Evolutionary conservation across 352 stramenopile species (phyloP), one percentile per base, ranked within the genome.

Genomic region (Phytopythium oedochilum): DNA sequence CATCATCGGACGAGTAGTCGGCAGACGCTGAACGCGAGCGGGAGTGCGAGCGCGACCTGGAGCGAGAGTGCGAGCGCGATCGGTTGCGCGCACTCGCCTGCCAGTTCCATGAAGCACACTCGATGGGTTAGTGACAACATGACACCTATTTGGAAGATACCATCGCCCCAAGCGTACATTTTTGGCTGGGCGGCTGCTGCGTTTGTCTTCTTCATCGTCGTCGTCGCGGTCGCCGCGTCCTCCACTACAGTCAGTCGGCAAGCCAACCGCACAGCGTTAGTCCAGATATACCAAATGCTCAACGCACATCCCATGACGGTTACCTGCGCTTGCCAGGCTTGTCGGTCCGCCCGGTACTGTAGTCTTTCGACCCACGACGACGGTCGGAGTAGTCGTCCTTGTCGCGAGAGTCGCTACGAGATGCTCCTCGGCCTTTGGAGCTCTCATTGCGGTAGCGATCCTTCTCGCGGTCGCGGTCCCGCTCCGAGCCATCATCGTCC

Each of bases 1-100:
- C 78, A 46, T 90, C 82, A 15, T 86, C 82, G 0, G 82, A 92
- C 2, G 79, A 83, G 32, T 65, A 70, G 39, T 78, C 73, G 9
- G 78, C 75, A 11, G 83, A 92, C 17, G 66, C 68, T n/a, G 83
- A 90, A 34, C 68, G 69, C 22, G 72, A 86, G 14, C 53, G 64
- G 8, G 70, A 79, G 14, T 53, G 62, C 6, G 76, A 87, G 5
- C 68, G 68, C 11, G 73, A 85, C 1, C 70, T 64, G n/a, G 75
- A 86, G 15, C 68, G 70, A 31, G 75, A 84, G 26, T 60, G 61
- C 5, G 75, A 88, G 11, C 63, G 66, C 3, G 71, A 78, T 2
- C 71, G 73, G 23, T 71, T 70, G 42, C 77, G 75, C 15, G 67
- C 59, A 47, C 50, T 63, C 14, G 57, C 55, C 61, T 83, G 60